Base-by-base conservation (phyloP, 2,329 filamentous ascomycete genomes). In the Talaromyces sp. region DNA sequence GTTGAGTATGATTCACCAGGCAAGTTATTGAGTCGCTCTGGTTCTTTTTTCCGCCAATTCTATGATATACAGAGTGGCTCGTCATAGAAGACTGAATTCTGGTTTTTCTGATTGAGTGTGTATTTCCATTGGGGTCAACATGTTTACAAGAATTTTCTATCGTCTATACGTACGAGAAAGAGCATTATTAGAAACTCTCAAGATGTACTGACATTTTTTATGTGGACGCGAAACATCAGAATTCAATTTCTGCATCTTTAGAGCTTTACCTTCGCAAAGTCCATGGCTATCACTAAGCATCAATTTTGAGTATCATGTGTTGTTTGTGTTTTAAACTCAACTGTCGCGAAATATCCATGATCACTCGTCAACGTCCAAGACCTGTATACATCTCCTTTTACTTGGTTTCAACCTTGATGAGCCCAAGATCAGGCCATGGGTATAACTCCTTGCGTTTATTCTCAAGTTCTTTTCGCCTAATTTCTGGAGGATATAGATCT, bases 1-100 rank as follows among this genome's bases (percentile, higher is more conserved):
- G 68, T 77, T 22, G 76, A 77, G 63, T 73, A 66, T 24, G 76
- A 75, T n/a, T 72, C 73, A 43, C 77, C 78, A 0, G 72, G 72
- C 64, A 65, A 65, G 9, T 67, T 77, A 22, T 83, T 80, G 11
- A 58, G 41, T 43, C 64, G 66, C 0, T 0, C 52, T 7, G 70
- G 69, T 9, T 78, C 77, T 24, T 70, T 74, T 52, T 79, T 79
- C n/a, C 31, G 56, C 5, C 41, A 54, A 35, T 9, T 59, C n/a
- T 63, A 39, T 59, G 35, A 62, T 0, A 43, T 24, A 11, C 56
- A 58, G 13, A 56, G 10, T 1, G 16, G 10, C 8, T 1, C 48
- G n/a, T 33, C 31, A 3, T 27, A 52, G 7, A 52, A 16, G 13
- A 52, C 16, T 45, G 22, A 45, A 1, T n/a, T 8, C 14, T 19